Evolutionary conservation across 805 yeast species (phyloP), one percentile per base, ranked within the genome.

Genomic region (Komagataella kurtzmanii): DNA sequence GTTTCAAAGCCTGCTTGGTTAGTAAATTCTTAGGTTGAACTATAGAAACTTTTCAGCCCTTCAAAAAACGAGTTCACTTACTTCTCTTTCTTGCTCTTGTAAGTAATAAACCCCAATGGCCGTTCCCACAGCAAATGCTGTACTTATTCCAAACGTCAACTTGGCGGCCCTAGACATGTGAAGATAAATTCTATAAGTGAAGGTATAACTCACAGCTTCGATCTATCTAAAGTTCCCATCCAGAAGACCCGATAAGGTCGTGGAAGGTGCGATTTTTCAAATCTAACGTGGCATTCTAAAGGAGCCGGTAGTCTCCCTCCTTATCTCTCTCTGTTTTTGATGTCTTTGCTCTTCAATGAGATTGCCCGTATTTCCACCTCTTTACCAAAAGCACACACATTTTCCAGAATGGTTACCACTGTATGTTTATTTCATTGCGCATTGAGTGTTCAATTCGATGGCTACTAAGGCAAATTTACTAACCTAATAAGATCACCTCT

Each of bases 151-250:
- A 45, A 88, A 73, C 3, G 96, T 88, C 30, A 83, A 66, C 63
- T 85, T 88, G 43, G 95, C 80, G 1, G 90, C 87, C 50, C 84
- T 76, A 30, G 95, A 86, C 96, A 88, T 87, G 51, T 43, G 21
- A 19, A n/a, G 46, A 10, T 17, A 3, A 44, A 30, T 4, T 30
- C 6, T 8, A 8, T 14, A 30, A 2, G 23, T 30, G 14, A 5
- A 30, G 10, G 40, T 3, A 30, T 30, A 30, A 21, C 10, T 30
- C 12, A 30, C 12, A 3, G 12, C 1, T 3, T 10, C 17, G 17
- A 17, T 17, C 17, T 17, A 17, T 17, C 17, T 17, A 17, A 17
- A 17, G 17, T 17, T 30, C 40, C 6, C 14, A 30, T 30, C 40
- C 40, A 30, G 40, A 30, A 2, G n/a, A 30, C 14, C 40, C 40